These are phyloP conservation scores for Neofusicoccum umdonicola DNA, from an alignment of 2,329 filamentous ascomycete genomes.

Conservation along the genomic window DNA sequence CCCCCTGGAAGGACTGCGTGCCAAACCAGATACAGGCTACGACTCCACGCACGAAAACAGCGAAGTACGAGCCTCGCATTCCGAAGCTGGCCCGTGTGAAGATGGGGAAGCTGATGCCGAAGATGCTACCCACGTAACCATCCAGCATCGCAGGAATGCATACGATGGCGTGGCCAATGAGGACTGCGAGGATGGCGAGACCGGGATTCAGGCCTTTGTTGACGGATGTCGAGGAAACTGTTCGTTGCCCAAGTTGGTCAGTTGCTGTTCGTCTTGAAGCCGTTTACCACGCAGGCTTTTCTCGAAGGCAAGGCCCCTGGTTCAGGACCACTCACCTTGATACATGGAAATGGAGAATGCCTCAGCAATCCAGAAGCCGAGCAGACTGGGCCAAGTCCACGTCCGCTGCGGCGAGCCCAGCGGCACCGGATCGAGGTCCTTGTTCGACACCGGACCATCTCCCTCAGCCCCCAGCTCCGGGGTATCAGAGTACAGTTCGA, in stretches of 20 bases:
- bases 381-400: constrained; percentile 23
- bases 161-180: constrained; percentile 22
- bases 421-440: constrained; percentile 21
- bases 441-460: constrained; percentile 17
- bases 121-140: constrained; percentile 9
- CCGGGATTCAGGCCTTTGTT: constrained; percentile 24
- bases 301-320: no score
- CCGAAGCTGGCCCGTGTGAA: constrained; percentile 24
- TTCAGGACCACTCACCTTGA: constrained; percentile 11
- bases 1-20: constrained; percentile 20
- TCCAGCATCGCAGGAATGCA: constrained; percentile 20
- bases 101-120: constrained; percentile 21
- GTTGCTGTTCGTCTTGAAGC: neutral
- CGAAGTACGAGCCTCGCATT: constrained; percentile 6
- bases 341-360: constrained; percentile 23
- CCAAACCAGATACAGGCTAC: constrained; percentile 14
- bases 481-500: constrained; percentile 17
- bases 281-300: neutral
- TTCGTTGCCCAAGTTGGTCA: neutral
- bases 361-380: constrained; percentile 25
- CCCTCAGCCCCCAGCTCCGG: neutral
- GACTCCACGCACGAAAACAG: constrained; percentile 12
- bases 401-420: constrained; percentile 20
- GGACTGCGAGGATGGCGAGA: constrained; percentile 22
- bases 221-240: constrained; percentile 21